Conservation (phyloP, 129 eudicot species). For the Artemisia annua region DNA sequence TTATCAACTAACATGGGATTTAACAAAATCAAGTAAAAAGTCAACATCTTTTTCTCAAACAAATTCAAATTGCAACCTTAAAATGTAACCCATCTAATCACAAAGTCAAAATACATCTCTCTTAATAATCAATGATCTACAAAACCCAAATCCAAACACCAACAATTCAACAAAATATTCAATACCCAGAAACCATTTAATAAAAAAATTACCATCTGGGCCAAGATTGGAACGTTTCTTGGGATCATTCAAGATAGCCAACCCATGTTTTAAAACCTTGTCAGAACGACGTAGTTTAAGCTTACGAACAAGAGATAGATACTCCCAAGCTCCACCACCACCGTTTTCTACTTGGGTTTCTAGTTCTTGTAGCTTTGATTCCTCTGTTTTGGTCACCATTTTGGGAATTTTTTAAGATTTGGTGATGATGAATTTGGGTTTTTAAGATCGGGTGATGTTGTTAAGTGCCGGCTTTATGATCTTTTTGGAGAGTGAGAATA, state of each 20-base stretch:
- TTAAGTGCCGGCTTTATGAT: constrained; percentile 30
- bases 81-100: constrained; percentile 3
- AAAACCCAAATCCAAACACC: constrained; percentile 13
- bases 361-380: constrained; percentile 55
- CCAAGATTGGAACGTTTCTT: constrained; percentile 81
- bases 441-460: constrained; percentile 23
- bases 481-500: constrained; percentile 12
- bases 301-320: constrained; percentile 78
- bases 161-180: constrained; percentile 9
- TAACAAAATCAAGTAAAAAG: too few relatives aligned
- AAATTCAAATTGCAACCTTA: neutral
- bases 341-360: constrained; percentile 88
- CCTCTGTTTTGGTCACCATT: constrained; percentile 91
- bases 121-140: constrained; percentile 16
- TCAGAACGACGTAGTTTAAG: constrained; percentile 92
- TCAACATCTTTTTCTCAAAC: too few relatives aligned
- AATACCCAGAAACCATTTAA: constrained; percentile 6
- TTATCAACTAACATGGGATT: too few relatives aligned
- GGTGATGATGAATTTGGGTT: constrained; percentile 23
- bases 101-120: neutral
- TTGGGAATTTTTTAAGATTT: constrained; percentile 14
- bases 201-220: constrained; percentile 57
- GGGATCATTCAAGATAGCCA: constrained; percentile 68
- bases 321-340: constrained; percentile 97
- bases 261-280: constrained; percentile 78